A percentile compares a stretch with the other conserved stretches of the same genome.
Evolutionary conservation across 148 eudicot genomes (phyloP).

Genomic region (Salicornia ramosissima): DNA sequence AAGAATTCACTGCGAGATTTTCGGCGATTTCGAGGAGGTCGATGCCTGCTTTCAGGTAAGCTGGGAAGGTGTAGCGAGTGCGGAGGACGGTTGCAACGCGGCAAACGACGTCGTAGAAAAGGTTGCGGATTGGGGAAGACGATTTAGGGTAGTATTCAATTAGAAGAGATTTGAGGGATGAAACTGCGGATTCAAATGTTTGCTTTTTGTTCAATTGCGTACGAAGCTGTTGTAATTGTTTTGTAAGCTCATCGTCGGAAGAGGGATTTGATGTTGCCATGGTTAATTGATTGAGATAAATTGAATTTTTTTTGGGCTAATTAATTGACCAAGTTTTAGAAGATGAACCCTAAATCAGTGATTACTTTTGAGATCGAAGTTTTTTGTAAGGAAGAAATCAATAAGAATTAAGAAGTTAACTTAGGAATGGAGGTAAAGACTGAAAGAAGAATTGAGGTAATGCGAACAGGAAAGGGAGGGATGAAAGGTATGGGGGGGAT

Average conservation of each 20-base stretch:
- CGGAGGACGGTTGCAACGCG: slow-evolving; percentile 78
- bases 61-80: slow-evolving; percentile 78
- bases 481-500: neutral
- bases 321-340: too few species aligned
- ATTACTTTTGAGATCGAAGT: neutral
- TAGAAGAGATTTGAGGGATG: slow-evolving; percentile 55
- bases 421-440: neutral
- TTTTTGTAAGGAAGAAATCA: neutral
- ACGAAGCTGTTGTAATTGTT: slow-evolving; percentile 56
- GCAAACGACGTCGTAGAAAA: slow-evolving; percentile 66
- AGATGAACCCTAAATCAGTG: slow-evolving; percentile 18
- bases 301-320: neutral
- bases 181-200: slow-evolving; percentile 58
- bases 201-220: slow-evolving; percentile 64
- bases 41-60: slow-evolving; percentile 71
- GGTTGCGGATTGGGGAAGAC: slow-evolving; percentile 48
- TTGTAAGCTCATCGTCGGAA: slow-evolving; percentile 10
- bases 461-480: neutral
- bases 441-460: neutral
- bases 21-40: slow-evolving; percentile 64
- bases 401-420: neutral
- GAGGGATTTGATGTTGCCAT: slow-evolving; percentile 3
- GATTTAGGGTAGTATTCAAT: slow-evolving; percentile 45
- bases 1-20: slow-evolving; percentile 28
- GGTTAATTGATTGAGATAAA: neutral